These are phyloP conservation scores for Magnolia changhungtana DNA, from an alignment of 164 flowering plant genomes.

Conservation along the genomic window DNA sequence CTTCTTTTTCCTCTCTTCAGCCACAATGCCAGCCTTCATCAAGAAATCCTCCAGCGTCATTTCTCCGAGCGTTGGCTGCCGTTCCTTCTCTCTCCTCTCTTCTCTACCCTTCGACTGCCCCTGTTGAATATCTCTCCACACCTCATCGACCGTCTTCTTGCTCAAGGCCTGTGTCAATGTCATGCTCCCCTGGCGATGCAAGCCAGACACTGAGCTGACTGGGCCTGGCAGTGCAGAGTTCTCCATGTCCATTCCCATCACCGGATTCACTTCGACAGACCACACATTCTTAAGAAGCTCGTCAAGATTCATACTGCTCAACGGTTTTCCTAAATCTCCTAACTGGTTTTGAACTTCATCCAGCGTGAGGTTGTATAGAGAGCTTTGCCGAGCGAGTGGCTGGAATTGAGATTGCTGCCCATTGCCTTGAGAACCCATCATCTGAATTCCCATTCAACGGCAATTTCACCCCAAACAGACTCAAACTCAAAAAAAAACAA, in stretches of 20 bases:
- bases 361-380: slow-evolving; percentile 69
- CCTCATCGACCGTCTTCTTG: slow-evolving; percentile 84
- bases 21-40: slow-evolving; percentile 75
- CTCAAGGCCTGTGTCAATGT: slow-evolving; percentile 44
- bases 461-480: slow-evolving; percentile 3
- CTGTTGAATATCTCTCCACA: slow-evolving; percentile 85
- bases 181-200: slow-evolving; percentile 66
- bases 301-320: slow-evolving; percentile 78
- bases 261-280: slow-evolving; percentile 51
- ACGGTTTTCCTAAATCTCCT: slow-evolving; percentile 69
- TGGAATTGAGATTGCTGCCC: slow-evolving; percentile 44
- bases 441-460: slow-evolving; percentile 62
- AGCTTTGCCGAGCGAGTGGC: slow-evolving; percentile 53
- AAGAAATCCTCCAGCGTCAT: slow-evolving; percentile 91
- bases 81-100: slow-evolving; percentile 35
- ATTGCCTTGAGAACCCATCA: slow-evolving; percentile 71
- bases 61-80: slow-evolving; percentile 73
- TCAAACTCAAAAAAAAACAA: not conserved
- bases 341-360: slow-evolving; percentile 72
- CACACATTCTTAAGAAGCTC: slow-evolving; percentile 74
- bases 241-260: slow-evolving; percentile 33
- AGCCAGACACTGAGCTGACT: slow-evolving; percentile 20
- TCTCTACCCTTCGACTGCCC: slow-evolving; percentile 30
- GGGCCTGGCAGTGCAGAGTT: slow-evolving; percentile 11
- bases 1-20: slow-evolving; percentile 35